Conservation (phyloP, 768 basidiomycete species). For the Rhizopogon sp. region DNA sequence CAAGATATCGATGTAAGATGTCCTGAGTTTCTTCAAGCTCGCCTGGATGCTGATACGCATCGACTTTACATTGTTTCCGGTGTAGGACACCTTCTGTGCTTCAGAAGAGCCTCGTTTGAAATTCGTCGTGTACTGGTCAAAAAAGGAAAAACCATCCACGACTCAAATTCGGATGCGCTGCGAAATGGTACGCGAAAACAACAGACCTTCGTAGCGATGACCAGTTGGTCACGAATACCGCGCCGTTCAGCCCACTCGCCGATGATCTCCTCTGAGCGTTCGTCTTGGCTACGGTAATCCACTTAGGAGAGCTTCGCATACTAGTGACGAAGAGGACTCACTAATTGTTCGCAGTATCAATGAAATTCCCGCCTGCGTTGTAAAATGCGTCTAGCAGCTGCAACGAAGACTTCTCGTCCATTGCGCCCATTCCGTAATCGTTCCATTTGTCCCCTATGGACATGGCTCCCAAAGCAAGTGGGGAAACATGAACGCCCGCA, state of each 20-base stretch:
- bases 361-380: conserved; percentile 43
- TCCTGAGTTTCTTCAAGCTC: conserved; percentile 17
- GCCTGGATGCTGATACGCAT: conserved; percentile 35
- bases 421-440: conserved; percentile 31
- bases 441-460: conserved; percentile 44
- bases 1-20: conserved; percentile 17
- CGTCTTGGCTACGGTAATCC: conserved; percentile 27
- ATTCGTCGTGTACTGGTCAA: conserved; percentile 17
- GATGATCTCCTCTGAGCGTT: conserved; percentile 37
- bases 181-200: not conserved
- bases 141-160: too few species aligned
- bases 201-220: conserved; percentile 37
- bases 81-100: conserved; percentile 33
- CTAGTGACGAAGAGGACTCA: conserved; percentile 12
- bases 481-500: conserved; percentile 45
- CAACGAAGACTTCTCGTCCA: conserved; percentile 38
- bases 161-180: not conserved
- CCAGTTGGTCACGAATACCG: conserved; percentile 38
- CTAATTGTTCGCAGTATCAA: conserved; percentile 46
- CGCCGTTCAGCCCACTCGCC: conserved; percentile 43
- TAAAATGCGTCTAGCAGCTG: conserved; percentile 42
- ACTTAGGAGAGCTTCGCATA: not conserved
- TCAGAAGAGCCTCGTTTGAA: conserved; percentile 11
- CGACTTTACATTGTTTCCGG: conserved; percentile 45
- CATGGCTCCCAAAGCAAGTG: conserved; percentile 44